Percentiles rank a stretch among this genome's conserved stretches.
phyloP scores from a whole-genome alignment of 73 alveolate species.

The Paramecium pentaurelia region DNA sequence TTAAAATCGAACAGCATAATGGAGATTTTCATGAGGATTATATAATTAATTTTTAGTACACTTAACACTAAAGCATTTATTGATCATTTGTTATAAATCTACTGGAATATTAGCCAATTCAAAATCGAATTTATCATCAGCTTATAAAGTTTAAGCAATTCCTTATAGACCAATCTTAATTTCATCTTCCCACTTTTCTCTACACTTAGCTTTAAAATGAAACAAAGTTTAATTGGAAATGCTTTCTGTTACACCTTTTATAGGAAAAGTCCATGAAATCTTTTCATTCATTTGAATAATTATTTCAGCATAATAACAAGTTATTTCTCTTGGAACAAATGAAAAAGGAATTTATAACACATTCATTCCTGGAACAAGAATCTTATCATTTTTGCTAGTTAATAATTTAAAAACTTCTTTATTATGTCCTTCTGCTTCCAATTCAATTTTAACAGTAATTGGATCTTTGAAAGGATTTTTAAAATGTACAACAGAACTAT shows the following conservation, averaged over 20 bases:
- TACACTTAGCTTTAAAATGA: slow-evolving; percentile 55
- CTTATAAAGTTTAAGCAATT: slow-evolving; percentile 50
- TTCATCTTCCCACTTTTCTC: slow-evolving; percentile 54
- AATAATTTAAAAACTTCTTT: slow-evolving; percentile 82
- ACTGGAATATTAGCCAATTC: slow-evolving; percentile 83
- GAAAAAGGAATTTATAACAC: slow-evolving; percentile 83
- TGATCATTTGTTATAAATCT: slow-evolving; percentile 77
- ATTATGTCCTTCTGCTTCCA: slow-evolving; percentile 81
- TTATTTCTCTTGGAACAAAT: slow-evolving; percentile 84
- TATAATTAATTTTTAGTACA: slow-evolving; percentile 70
- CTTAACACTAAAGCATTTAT: slow-evolving; percentile 90
- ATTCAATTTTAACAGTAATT: slow-evolving; percentile 64
- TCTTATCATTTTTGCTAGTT: slow-evolving; percentile 81
- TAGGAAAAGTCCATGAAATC: slow-evolving; percentile 58
- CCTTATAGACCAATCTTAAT: slow-evolving; percentile 50
- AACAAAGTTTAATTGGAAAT: background rate
- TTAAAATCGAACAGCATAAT: slow-evolving; percentile 86
- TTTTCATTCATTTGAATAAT: slow-evolving; percentile 78
- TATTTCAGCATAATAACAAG: slow-evolving; percentile 90
- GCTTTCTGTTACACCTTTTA: slow-evolving; percentile 55
- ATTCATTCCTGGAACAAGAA: slow-evolving; percentile 89
- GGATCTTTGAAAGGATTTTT: slow-evolving; percentile 97
- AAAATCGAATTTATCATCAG: slow-evolving; percentile 79
- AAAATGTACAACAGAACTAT: slow-evolving; percentile 90
- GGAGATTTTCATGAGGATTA: slow-evolving; percentile 79